Percentiles rank a stretch among this genome's conserved stretches.
Conservation (phyloP, 2,329 filamentous ascomycete genomes). For the Xylogone sp. region DNA sequence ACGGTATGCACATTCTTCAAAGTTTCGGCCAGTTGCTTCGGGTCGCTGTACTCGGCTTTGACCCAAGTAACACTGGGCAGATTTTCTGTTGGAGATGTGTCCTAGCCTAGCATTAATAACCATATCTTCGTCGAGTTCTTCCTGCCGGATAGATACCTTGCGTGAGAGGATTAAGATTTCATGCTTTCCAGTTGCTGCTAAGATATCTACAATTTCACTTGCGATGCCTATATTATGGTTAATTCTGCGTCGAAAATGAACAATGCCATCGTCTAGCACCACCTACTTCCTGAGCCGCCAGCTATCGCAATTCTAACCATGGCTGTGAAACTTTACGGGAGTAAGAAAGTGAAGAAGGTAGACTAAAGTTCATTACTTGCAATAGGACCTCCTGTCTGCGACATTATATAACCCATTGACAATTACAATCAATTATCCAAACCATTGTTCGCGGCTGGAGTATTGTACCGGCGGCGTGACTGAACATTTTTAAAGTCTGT, state of each 20-base stretch:
- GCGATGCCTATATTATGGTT: conserved; percentile 41
- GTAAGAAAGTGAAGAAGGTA: background rate
- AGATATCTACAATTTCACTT: conserved; percentile 46
- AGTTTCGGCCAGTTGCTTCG: conserved; percentile 27
- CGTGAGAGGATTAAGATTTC: conserved; percentile 43
- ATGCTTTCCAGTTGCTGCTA: conserved; percentile 46
- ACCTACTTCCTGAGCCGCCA: conserved; percentile 40
- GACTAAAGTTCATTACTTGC: too few relatives aligned
- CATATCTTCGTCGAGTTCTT: background rate
- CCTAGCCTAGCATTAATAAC: conserved; percentile 6
- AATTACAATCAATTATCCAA: background rate
- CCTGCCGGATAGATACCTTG: background rate
- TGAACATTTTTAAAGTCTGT: too few relatives aligned
- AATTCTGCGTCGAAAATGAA: conserved; percentile 2
- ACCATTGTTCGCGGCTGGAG: background rate
- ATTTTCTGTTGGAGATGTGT: background rate
- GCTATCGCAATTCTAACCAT: conserved; percentile 44
- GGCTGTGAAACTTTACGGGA: background rate
- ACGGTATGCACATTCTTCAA: conserved; percentile 46
- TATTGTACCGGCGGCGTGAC: background rate
- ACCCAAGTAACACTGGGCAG: conserved; percentile 33
- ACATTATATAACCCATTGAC: background rate
- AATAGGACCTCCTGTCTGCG: too few relatives aligned
- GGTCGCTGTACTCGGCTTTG: conserved; percentile 39
- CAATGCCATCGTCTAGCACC: conserved; percentile 1